These are phyloP conservation scores for Backusella psychrophila DNA, from an alignment of 192 early-diverging fungal species.

Conservation along the genomic window DNA sequence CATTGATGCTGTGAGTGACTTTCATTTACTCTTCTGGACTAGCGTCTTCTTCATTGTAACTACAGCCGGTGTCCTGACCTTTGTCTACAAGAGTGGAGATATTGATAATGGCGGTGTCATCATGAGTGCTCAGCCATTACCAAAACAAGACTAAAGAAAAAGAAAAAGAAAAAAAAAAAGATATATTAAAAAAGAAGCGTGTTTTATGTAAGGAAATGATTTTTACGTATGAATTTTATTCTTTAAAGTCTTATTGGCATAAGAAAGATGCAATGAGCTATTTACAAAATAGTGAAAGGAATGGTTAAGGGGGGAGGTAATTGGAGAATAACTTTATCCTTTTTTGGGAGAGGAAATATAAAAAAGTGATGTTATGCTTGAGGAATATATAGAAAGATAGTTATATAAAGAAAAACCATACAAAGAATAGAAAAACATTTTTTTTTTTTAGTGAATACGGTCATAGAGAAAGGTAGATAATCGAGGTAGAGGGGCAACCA, in stretches of 20 bases:
- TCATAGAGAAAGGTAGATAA: neutral
- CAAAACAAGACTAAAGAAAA: conserved; percentile 27
- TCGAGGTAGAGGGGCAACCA: conserved; percentile 6
- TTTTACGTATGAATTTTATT: neutral
- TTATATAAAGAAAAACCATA: neutral
- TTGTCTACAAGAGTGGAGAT: conserved; percentile 21
- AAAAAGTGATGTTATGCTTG: neutral
- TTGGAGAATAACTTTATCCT: neutral
- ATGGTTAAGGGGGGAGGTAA: neutral
- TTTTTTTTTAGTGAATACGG: neutral
- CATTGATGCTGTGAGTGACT: conserved; percentile 21
- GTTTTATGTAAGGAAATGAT: no score
- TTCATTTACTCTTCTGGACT: conserved; percentile 39
- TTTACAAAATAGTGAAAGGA: conserved; percentile 14
- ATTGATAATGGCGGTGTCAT: conserved; percentile 14
- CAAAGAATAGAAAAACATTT: neutral
- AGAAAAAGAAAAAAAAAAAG: conserved; percentile 2
- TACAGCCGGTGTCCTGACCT: conserved; percentile 19
- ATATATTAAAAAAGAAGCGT: neutral
- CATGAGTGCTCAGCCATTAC: conserved; percentile 19
- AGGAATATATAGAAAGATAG: neutral
- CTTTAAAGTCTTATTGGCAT: neutral
- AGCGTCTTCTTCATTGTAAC: conserved; percentile 21
- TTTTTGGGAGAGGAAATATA: neutral
- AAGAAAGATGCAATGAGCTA: conserved; percentile 2